phyloP scores from a whole-genome alignment of 164 flowering plant genomes.

The Chloranthus sessilifolius region DNA sequence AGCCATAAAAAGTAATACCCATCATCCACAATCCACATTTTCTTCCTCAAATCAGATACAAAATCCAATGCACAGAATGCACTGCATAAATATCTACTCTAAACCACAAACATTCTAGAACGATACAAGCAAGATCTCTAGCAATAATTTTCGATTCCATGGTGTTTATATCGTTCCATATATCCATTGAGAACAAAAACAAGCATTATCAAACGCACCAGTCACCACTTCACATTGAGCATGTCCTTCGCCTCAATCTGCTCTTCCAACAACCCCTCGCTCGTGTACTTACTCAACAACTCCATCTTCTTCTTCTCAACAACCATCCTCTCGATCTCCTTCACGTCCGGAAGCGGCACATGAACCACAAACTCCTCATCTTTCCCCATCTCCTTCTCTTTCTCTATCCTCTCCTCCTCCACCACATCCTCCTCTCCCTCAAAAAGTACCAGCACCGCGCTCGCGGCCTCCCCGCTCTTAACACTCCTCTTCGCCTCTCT shows the following conservation, averaged over 20 bases:
- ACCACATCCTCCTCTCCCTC: slow-evolving; percentile 86
- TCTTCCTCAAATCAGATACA: too few relatives aligned
- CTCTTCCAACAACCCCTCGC: slow-evolving; percentile 63
- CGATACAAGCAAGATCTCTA: too few relatives aligned
- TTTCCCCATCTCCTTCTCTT: slow-evolving; percentile 26
- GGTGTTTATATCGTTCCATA: too few relatives aligned
- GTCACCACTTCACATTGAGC: slow-evolving; percentile 79
- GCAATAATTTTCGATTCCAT: too few relatives aligned
- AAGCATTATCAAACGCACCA: too few relatives aligned
- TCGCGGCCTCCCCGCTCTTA: slow-evolving; percentile 58
- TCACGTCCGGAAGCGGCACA: slow-evolving; percentile 88
- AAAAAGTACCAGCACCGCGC: slow-evolving; percentile 46
- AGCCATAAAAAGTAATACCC: too few relatives aligned
- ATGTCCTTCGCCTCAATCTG: slow-evolving; percentile 76
- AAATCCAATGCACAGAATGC: too few relatives aligned
- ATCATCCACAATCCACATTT: too few relatives aligned
- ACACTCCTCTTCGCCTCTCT: slow-evolving; percentile 74
- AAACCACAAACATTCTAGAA: too few relatives aligned
- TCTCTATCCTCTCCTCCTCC: slow-evolving; percentile 61
- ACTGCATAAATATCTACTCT: too few relatives aligned
- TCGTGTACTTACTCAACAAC: slow-evolving; percentile 67
- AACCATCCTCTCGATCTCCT: slow-evolving; percentile 91
- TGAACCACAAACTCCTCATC: slow-evolving; percentile 78
- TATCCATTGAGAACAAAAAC: too few relatives aligned
- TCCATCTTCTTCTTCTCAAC: slow-evolving; percentile 96